Percentiles rank a stretch among this genome's conserved stretches.
phyloP scores from a whole-genome alignment of 148 eudicot species.

The Oxyria digyna region DNA sequence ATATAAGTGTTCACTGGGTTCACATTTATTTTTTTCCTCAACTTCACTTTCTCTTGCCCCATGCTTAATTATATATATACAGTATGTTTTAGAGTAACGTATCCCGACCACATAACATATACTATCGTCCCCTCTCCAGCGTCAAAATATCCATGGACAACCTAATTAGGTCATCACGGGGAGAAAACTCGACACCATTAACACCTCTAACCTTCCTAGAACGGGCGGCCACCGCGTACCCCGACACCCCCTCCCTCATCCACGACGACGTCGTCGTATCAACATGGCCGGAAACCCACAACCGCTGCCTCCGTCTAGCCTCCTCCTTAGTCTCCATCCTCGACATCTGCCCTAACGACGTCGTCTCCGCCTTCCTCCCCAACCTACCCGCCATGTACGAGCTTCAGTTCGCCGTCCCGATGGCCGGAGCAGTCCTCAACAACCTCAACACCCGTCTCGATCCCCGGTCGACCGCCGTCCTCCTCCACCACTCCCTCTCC shows the following conservation, averaged over 20 bases:
- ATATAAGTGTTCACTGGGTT: too few relatives aligned
- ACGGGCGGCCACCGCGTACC: slow-evolving; percentile 22
- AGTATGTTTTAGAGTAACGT: too few relatives aligned
- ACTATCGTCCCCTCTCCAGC: too few relatives aligned
- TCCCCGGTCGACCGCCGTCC: slow-evolving; percentile 2
- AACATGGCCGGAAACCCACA: slow-evolving; percentile 25
- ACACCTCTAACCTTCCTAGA: slow-evolving; percentile 29
- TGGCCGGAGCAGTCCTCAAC: slow-evolving; percentile 23
- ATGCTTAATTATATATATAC: too few relatives aligned
- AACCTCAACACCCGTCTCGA: slow-evolving; percentile 23
- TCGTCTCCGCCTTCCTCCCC: slow-evolving; percentile 21
- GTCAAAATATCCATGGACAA: too few relatives aligned
- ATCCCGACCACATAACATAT: too few relatives aligned
- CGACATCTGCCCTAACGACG: slow-evolving; percentile 7
- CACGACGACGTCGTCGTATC: slow-evolving; percentile 13
- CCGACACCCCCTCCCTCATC: slow-evolving; percentile 21
- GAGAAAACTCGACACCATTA: slow-evolving; percentile 23
- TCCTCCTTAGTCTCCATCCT: slow-evolving; percentile 16
- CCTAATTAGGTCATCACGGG: slow-evolving; percentile 11
- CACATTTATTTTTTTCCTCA: too few relatives aligned
- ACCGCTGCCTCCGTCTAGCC: slow-evolving; percentile 19
- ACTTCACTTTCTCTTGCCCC: too few relatives aligned
- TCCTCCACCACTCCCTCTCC: slow-evolving; percentile 17
- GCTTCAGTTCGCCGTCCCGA: slow-evolving; percentile 27
- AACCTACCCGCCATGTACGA: slow-evolving; percentile 26